Evolutionary conservation across 306 rosid species (phyloP), one percentile per base, ranked within the genome.

Genomic region (Prunus dulcis): DNA sequence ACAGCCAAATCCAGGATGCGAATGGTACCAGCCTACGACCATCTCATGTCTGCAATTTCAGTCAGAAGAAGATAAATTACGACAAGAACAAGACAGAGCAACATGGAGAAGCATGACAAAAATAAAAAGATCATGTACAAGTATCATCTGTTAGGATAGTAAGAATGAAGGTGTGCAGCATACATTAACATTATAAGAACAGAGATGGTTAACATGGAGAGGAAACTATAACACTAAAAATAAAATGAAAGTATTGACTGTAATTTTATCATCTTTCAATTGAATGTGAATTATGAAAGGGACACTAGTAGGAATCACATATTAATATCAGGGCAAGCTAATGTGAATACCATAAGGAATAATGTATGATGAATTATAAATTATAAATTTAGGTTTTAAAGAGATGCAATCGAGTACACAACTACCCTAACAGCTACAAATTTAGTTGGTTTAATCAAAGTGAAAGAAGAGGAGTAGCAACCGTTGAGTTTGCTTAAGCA

Each of bases 11-110:
- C 97, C 98, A 79, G 96, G 98, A 91, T 91, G 98, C 0, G 97
- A 93, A 82, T 93, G 98, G 77, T 93, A 93, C 98, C 97, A 93
- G 4, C 98, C 98, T 2, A 91, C 97, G 77, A 94, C 98, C 98
- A 94, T 94, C 93, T 94, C 97, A 1, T 93, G 97, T 75, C 98
- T 90, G 87, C 74, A 84, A 78, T 66, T 73, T 58, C 63, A 64
- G 2, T 25, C 2, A 50, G 64, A 73, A 73, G 64, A 57, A 27
- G 12, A 25, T 27, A 50, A 67, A 67, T 64, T 25, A 45, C 57
- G 14, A 30, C 12, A 41, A 77, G 32, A 32, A 32, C 38, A 32
- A 32, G 38, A 32, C 38, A 5, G 38, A 32, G 65, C 20, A 52
- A 9, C 18, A 17, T 18, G 18, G 49, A 2, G 6, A 72, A n/a